Conservation (phyloP, 78 protist species). For the Monosiga brevicollis region DNA sequence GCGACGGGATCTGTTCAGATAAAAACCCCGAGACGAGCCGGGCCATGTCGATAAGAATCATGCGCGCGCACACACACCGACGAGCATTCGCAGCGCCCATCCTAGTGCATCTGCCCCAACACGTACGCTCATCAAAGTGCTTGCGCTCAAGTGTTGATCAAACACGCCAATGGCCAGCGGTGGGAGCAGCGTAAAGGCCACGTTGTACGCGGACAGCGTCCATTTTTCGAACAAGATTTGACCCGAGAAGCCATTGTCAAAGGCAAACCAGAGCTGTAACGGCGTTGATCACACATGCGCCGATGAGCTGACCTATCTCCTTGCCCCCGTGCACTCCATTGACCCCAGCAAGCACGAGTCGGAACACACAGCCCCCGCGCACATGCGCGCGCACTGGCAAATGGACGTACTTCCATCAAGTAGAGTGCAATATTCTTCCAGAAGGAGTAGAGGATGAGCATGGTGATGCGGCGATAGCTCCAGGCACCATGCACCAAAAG, state of each 20-base stretch:
- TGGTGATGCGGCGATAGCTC: slow-evolving; percentile 74
- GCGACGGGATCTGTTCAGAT: background rate
- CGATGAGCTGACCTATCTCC: no score
- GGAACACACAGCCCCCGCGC: no score
- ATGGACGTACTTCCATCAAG: slow-evolving; percentile 2
- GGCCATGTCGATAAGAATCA: slow-evolving; percentile 21
- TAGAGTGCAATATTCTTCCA: slow-evolving; percentile 74
- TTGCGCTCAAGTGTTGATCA: slow-evolving; percentile 38
- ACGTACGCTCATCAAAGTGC: background rate
- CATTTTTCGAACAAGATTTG: slow-evolving; percentile 42
- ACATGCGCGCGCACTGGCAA: no score
- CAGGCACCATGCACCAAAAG: slow-evolving; percentile 76
- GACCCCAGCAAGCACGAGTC: no score
- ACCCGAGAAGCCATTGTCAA: slow-evolving; percentile 25
- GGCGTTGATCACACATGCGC: no score
- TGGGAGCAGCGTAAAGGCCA: slow-evolving; percentile 48
- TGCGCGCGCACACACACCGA: slow-evolving; percentile 21
- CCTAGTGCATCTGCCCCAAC: background rate
- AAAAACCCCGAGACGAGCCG: no score
- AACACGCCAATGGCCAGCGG: slow-evolving; percentile 47
- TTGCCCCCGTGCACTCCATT: no score
- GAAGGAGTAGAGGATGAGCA: slow-evolving; percentile 65
- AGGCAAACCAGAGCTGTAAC: slow-evolving; percentile 10
- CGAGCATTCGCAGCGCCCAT: no score
- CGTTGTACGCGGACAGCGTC: slow-evolving; percentile 45